Conservation (phyloP, 1,284 basidiomycete genomes). For the Abortiporus biennis region DNA sequence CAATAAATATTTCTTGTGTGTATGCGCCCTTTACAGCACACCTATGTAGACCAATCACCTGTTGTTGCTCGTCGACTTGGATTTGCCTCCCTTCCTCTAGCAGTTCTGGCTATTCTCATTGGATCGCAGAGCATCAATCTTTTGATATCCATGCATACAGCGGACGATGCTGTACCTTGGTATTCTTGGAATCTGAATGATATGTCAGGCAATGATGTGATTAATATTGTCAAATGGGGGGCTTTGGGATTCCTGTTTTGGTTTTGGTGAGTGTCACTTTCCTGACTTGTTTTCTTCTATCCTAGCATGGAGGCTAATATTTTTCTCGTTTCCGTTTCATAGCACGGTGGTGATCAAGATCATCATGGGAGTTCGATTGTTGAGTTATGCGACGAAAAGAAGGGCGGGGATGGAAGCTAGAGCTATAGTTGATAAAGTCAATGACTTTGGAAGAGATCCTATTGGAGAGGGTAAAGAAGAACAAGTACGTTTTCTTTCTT, state of each 20-base stretch:
- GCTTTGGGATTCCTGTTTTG: conserved; percentile 69
- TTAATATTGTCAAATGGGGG: conserved; percentile 57
- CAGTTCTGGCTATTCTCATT: conserved; percentile 87
- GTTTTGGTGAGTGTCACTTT: conserved; percentile 59
- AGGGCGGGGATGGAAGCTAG: conserved; percentile 74
- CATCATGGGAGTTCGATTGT: conserved; percentile 80
- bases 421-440: conserved; percentile 64
- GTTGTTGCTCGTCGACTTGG: conserved; percentile 91
- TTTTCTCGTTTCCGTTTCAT: neutral
- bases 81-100: conserved; percentile 89
- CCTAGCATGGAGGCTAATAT: neutral
- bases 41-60: conserved; percentile 94
- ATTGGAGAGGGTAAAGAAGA: conserved; percentile 88
- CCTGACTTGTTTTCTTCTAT: neutral
- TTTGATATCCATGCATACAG: conserved; percentile 44
- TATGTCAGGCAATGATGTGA: conserved; percentile 40
- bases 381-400: conserved; percentile 77
- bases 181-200: conserved; percentile 26
- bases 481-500: conserved; percentile 42
- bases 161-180: conserved; percentile 35
- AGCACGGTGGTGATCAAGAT: conserved; percentile 84
- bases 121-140: conserved; percentile 76
- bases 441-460: conserved; percentile 80
- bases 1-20: neutral
- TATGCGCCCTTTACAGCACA: conserved; percentile 43